Evolutionary conservation across 805 yeast species (phyloP).

Genomic region (Zygotorulaspora chibaensis): DNA sequence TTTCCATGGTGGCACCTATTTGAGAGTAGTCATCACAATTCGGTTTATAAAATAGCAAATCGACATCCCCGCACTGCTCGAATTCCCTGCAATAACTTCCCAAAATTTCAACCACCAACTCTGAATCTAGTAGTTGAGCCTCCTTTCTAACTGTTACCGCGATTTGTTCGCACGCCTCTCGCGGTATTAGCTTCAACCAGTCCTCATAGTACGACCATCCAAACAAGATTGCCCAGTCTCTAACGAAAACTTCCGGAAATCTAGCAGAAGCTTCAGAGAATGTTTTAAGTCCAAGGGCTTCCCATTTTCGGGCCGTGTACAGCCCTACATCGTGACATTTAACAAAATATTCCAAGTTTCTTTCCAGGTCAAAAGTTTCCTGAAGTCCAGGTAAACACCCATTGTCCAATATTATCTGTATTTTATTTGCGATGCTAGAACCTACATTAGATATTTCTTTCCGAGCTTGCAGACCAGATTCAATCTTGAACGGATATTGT

Average conservation of each 20-base stretch:
- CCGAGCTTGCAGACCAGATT: conserved; percentile 28
- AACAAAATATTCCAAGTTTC: conserved; percentile 23
- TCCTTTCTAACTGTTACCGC: conserved; percentile 16
- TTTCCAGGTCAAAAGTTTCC: conserved; percentile 13
- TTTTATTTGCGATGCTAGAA: conserved; percentile 31
- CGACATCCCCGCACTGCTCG: conserved; percentile 30
- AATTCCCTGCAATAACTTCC: conserved; percentile 32
- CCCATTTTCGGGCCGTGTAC: conserved; percentile 28
- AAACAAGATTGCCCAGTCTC: conserved; percentile 29
- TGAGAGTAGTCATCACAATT: conserved; percentile 24
- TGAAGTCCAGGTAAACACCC: conserved; percentile 26
- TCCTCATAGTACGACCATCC: conserved; percentile 35
- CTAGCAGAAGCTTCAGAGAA: conserved; percentile 21
- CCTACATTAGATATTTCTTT: conserved; percentile 24
- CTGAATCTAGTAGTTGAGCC: conserved; percentile 17
- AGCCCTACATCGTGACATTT: conserved; percentile 32
- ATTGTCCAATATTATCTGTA: conserved; percentile 24
- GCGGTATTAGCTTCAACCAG: conserved; percentile 25
- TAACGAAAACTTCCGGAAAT: conserved; percentile 15
- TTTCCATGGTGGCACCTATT: conserved; percentile 21
- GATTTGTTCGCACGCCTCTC: conserved; percentile 27
- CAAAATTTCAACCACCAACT: conserved; percentile 24
- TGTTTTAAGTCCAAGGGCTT: conserved; percentile 14
- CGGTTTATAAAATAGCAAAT: conserved; percentile 28
- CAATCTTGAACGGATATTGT: conserved; percentile 18